Evolutionary conservation across 192 early-diverging fungal species (phyloP).

Genomic region (Spizellomyces sp.): DNA sequence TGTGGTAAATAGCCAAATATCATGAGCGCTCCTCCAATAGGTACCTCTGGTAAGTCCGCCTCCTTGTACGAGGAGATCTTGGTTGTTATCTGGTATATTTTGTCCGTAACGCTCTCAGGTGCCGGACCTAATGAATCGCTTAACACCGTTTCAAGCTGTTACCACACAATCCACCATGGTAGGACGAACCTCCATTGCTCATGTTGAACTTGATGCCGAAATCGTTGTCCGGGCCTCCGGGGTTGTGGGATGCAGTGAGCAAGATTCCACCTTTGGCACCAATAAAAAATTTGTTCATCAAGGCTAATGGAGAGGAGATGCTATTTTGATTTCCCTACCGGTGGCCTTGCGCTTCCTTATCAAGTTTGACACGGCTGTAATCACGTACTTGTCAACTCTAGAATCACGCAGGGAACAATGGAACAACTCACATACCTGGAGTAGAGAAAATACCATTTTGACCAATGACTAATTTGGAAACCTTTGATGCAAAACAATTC

Average conservation of each 20-base stretch:
- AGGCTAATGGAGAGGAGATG: background rate
- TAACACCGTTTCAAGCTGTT: constrained; percentile 11
- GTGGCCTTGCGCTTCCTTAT: constrained; percentile 88
- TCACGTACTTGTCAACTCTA: constrained; percentile 2
- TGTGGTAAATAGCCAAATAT: constrained; percentile 10
- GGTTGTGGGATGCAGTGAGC: constrained; percentile 98
- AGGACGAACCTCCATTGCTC: constrained; percentile 78
- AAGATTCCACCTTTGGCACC: constrained; percentile 77
- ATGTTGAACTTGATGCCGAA: constrained; percentile 99
- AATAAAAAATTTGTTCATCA: background rate
- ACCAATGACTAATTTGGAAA: constrained; percentile 86
- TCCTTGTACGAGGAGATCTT: constrained; percentile 67
- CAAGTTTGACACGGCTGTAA: constrained; percentile 82
- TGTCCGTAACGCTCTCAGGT: constrained; percentile 92
- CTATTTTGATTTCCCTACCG: constrained; percentile 41
- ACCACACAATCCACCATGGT: background rate
- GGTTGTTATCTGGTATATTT: constrained; percentile 84
- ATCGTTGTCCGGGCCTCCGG: constrained; percentile 95
- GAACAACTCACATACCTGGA: constrained; percentile 47
- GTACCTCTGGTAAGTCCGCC: constrained; percentile 63
- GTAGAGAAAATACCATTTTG: constrained; percentile 93
- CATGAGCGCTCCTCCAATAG: background rate
- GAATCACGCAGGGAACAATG: background rate
- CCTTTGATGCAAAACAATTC: constrained; percentile 40
- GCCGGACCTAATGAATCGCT: constrained; percentile 69